Evolutionary conservation across 31 red algal genomes (phyloP).

Genomic region (Asparagopsis taxiformis): DNA sequence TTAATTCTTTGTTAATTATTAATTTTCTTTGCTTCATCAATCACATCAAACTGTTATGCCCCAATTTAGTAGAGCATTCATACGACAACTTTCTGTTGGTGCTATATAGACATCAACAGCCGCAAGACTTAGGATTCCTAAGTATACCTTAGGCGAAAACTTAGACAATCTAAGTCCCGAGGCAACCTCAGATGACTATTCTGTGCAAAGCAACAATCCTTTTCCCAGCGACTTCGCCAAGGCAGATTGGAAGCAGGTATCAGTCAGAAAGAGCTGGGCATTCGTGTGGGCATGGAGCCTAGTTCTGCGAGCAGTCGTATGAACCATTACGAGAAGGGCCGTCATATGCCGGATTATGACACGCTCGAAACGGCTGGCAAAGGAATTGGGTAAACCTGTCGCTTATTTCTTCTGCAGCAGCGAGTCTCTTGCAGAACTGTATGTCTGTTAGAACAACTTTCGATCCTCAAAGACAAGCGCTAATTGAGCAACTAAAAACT

Average conservation of each 20-base stretch:
- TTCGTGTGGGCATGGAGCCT: background rate
- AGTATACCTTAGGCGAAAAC: background rate
- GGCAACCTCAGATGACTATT: background rate
- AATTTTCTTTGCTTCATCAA: too few relatives aligned
- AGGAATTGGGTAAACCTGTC: background rate
- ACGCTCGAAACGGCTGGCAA: background rate
- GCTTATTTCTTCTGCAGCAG: background rate
- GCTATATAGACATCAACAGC: too few relatives aligned
- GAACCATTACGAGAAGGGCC: background rate
- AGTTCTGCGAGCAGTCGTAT: background rate
- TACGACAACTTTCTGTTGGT: too few relatives aligned
- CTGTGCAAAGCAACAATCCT: background rate
- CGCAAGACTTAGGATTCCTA: background rate
- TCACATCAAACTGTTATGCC: too few relatives aligned
- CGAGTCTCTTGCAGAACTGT: too few relatives aligned
- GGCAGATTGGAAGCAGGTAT: background rate
- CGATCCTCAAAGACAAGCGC: too few relatives aligned
- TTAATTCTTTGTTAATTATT: too few relatives aligned
- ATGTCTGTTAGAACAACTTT: too few relatives aligned
- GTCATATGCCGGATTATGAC: background rate
- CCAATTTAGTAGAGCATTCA: too few relatives aligned
- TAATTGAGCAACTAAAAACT: too few relatives aligned
- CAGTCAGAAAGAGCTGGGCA: background rate
- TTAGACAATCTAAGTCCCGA: background rate
- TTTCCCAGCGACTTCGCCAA: background rate